Percentiles rank a stretch among this genome's conserved stretches.
phyloP scores from a whole-genome alignment of 495 filamentous ascomycete species.

The Penicillium paradoxum region DNA sequence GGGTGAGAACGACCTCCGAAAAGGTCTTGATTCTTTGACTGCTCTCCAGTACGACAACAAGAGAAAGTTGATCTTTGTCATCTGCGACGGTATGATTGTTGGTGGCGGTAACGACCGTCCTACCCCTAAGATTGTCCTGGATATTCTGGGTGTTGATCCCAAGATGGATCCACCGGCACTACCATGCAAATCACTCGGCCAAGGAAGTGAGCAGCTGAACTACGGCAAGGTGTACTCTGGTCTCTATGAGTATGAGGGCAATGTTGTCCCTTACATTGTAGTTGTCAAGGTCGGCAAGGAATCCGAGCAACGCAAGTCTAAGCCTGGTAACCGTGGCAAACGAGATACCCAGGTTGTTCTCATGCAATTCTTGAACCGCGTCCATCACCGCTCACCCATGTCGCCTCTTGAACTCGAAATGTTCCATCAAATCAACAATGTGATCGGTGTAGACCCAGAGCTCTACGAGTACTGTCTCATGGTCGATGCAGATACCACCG shows the following conservation, averaged over 20 bases:
- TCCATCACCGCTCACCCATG: constrained; percentile 92
- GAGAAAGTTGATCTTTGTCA: constrained; percentile 86
- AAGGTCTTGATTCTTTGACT: constrained; percentile 90
- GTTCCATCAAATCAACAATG: constrained; percentile 98
- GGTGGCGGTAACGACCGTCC: constrained; percentile 95
- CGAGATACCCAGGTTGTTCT: constrained; percentile 89
- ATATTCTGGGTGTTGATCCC: constrained; percentile 94
- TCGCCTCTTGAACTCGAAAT: constrained; percentile 93
- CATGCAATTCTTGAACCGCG: constrained; percentile 90
- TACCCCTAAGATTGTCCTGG: constrained; percentile 94
- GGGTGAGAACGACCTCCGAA: constrained; percentile 87
- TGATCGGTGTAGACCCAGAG: constrained; percentile 96
- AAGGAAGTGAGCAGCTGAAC: constrained; percentile 89
- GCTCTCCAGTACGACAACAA: constrained; percentile 97
- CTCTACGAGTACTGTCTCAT: constrained; percentile 96
- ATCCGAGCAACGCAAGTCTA: constrained; percentile 84
- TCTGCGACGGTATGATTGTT: constrained; percentile 97
- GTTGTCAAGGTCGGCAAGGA: constrained; percentile 97
- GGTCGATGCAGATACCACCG: constrained; percentile 97
- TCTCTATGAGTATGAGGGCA: constrained; percentile 95
- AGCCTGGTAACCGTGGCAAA: constrained; percentile 97
- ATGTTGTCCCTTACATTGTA: constrained; percentile 93
- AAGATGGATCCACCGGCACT: constrained; percentile 93
- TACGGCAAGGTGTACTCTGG: constrained; percentile 98
- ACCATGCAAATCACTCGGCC: constrained; percentile 85